Conservation (phyloP, 2,329 filamentous ascomycete species). For the Colletotrichum sp. region DNA sequence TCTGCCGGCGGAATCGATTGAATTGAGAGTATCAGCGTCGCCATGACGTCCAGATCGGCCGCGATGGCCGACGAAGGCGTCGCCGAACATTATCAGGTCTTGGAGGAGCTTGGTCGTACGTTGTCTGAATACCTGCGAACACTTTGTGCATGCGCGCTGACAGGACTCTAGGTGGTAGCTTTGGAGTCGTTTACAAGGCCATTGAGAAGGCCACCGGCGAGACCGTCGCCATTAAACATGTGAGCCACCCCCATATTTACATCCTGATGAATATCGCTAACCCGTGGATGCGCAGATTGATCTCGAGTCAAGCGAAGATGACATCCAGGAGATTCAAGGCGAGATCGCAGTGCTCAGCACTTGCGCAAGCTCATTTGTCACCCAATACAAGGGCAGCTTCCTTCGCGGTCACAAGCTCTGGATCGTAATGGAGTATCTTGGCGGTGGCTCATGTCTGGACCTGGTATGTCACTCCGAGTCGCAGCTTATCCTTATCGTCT, state of each 20-base stretch:
- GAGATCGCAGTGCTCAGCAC: slow-evolving; percentile 96
- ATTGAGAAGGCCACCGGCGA: slow-evolving; percentile 91
- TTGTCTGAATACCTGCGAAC: slow-evolving; percentile 27
- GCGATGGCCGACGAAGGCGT: slow-evolving; percentile 68
- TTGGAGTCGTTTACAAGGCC: slow-evolving; percentile 96
- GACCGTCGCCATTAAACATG: slow-evolving; percentile 95
- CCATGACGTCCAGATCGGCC: slow-evolving; percentile 21
- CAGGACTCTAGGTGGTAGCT: slow-evolving; percentile 76
- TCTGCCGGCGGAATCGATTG: not conserved
- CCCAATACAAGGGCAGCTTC: slow-evolving; percentile 96
- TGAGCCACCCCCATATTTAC: slow-evolving; percentile 50
- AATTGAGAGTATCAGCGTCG: not conserved
- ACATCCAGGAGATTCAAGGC: slow-evolving; percentile 97
- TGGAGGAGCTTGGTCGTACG: slow-evolving; percentile 95
- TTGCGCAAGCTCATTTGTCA: slow-evolving; percentile 92
- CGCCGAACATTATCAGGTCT: slow-evolving; percentile 88
- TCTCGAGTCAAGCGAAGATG: slow-evolving; percentile 97
- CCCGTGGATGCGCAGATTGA: slow-evolving; percentile 72
- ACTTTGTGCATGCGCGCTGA: not conserved
- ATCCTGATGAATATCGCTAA: not conserved
- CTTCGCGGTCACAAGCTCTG: slow-evolving; percentile 96
- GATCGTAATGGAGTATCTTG: slow-evolving; percentile 99
- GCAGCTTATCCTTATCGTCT: slow-evolving; percentile 6
- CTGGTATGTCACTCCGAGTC: slow-evolving; percentile 64
- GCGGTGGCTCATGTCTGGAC: slow-evolving; percentile 93